Evolutionary conservation across 345 rosid genomes (phyloP).

Genomic region (Anastatica hierochuntica): DNA sequence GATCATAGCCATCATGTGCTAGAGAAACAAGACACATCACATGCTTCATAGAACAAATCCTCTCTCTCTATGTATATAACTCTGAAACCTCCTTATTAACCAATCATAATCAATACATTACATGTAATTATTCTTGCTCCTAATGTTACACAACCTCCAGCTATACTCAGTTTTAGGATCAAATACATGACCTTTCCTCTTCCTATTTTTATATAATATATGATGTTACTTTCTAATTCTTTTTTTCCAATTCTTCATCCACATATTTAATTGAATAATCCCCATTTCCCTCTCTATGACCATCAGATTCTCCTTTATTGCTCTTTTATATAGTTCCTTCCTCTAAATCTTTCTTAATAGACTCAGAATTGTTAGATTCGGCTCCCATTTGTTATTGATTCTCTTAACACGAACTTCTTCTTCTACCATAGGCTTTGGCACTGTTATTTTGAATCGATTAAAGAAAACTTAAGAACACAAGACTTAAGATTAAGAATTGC

Average conservation of each 20-base stretch:
- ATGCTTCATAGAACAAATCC: slow-evolving; percentile 63
- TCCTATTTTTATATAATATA: slow-evolving; percentile 49
- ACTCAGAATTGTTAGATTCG: slow-evolving; percentile 38
- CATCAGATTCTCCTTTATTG: slow-evolving; percentile 34
- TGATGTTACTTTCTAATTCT: slow-evolving; percentile 34
- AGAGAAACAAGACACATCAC: slow-evolving; percentile 82
- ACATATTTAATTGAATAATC: slow-evolving; percentile 35
- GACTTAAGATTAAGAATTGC: no score
- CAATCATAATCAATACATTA: slow-evolving; percentile 83
- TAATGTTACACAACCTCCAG: slow-evolving; percentile 77
- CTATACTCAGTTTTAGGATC: slow-evolving; percentile 69
- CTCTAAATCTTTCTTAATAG: slow-evolving; percentile 34
- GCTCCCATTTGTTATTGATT: slow-evolving; percentile 31
- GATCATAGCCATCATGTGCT: slow-evolving; percentile 61
- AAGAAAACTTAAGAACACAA: no score
- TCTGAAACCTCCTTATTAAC: slow-evolving; percentile 44
- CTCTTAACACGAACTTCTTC: slow-evolving; percentile 24
- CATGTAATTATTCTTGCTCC: slow-evolving; percentile 89
- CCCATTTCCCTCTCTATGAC: slow-evolving; percentile 35
- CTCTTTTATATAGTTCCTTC: slow-evolving; percentile 37
- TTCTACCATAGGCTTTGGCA: slow-evolving; percentile 22
- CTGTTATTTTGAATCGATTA: no score
- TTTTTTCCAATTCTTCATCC: slow-evolving; percentile 40
- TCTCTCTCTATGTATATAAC: slow-evolving; percentile 76
- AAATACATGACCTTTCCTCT: slow-evolving; percentile 73